phyloP scores from a whole-genome alignment of 2,329 filamentous ascomycete species.

The Paecilomyces dactylethromorphus region DNA sequence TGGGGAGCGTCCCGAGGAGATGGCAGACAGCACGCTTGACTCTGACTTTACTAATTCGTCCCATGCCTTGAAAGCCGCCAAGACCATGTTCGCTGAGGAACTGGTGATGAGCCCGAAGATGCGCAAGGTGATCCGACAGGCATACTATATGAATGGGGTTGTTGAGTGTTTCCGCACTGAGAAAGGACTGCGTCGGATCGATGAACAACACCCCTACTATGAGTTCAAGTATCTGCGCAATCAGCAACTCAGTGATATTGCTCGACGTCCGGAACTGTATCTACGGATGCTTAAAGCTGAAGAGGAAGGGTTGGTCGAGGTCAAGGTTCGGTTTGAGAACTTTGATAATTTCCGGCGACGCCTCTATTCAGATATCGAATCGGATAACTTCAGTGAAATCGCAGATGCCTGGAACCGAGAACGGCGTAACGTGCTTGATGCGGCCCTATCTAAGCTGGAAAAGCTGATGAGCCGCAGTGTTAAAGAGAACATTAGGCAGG shows the following conservation, averaged over 20 bases:
- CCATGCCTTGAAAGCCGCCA: conserved; percentile 70
- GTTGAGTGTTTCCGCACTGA: conserved; percentile 88
- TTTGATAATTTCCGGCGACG: conserved; percentile 69
- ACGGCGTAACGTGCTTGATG: conserved; percentile 74
- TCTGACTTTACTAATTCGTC: conserved; percentile 69
- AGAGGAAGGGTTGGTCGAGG: conserved; percentile 84
- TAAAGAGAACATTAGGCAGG: conserved; percentile 87
- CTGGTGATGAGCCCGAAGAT: conserved; percentile 81
- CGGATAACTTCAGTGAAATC: conserved; percentile 90
- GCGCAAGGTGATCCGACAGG: conserved; percentile 75
- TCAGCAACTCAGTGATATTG: conserved; percentile 75
- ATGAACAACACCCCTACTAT: conserved; percentile 92
- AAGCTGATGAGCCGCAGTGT: conserved; percentile 81
- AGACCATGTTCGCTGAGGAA: conserved; percentile 86
- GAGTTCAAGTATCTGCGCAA: conserved; percentile 95
- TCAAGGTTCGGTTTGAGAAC: conserved; percentile 70
- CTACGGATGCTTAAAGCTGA: conserved; percentile 97
- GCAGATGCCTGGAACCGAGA: conserved; percentile 93
- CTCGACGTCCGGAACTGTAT: conserved; percentile 79
- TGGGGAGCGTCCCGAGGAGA: conserved; percentile 69
- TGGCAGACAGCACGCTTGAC: conserved; percentile 71
- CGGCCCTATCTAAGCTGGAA: conserved; percentile 75
- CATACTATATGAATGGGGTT: conserved; percentile 75
- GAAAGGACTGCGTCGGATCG: conserved; percentile 87
- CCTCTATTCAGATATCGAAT: conserved; percentile 77